Conservation (phyloP, 2,329 filamentous ascomycete species). For the Tolypocladium endophyticum region DNA sequence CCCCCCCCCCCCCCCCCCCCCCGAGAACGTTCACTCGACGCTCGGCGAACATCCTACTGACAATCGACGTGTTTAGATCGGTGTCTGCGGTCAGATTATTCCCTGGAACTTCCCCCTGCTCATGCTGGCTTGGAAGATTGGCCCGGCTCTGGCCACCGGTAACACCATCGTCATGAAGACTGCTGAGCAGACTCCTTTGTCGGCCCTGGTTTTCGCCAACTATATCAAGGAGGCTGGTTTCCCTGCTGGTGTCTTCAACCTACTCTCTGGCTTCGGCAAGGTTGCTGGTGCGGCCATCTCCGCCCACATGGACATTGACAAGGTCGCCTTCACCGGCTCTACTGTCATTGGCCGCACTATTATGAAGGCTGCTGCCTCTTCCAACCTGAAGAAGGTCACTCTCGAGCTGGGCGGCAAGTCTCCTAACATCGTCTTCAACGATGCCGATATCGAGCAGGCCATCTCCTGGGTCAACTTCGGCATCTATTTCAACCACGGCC, state of each 20-base stretch:
- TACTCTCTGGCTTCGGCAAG: slow-evolving; percentile 69
- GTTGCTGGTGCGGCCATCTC: slow-evolving; percentile 67
- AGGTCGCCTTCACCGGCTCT: slow-evolving; percentile 74
- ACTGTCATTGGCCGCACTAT: slow-evolving; percentile 63
- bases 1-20: too few species aligned
- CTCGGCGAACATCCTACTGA: not conserved
- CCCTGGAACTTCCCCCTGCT: slow-evolving; percentile 82
- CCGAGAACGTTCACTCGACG: too few species aligned
- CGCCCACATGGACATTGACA: slow-evolving; percentile 71
- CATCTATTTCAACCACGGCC: slow-evolving; percentile 56
- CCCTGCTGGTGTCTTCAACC: slow-evolving; percentile 67
- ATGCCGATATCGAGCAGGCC: slow-evolving; percentile 66
- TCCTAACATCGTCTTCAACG: slow-evolving; percentile 70
- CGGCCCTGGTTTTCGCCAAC: slow-evolving; percentile 52
- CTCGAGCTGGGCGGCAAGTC: slow-evolving; percentile 73
- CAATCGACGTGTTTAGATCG: slow-evolving; percentile 28
- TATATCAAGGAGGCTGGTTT: slow-evolving; percentile 68
- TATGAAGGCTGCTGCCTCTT: slow-evolving; percentile 69
- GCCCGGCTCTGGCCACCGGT: slow-evolving; percentile 60
- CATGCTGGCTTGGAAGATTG: slow-evolving; percentile 78
- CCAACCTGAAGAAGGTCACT: slow-evolving; percentile 75
- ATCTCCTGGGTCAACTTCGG: slow-evolving; percentile 69
- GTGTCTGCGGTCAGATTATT: slow-evolving; percentile 80
- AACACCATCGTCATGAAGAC: slow-evolving; percentile 67
- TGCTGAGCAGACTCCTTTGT: slow-evolving; percentile 66